phyloP scores from a whole-genome alignment of 441 rosid genomes.

The Viola pubescens region DNA sequence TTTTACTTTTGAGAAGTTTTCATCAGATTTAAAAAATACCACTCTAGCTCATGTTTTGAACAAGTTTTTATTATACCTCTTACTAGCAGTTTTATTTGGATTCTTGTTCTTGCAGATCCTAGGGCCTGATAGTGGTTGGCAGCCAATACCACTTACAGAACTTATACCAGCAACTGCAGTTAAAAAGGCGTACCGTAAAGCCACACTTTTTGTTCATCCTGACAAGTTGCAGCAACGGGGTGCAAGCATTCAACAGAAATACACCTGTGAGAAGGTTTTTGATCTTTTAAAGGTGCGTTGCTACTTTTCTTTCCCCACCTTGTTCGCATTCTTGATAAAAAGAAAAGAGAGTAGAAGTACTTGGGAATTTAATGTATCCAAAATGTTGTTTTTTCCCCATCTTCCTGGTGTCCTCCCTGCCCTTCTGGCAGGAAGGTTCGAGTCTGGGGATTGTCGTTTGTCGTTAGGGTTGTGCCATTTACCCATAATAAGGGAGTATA shows the following conservation, averaged over 20 bases:
- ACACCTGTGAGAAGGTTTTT: slow-evolving; percentile 88
- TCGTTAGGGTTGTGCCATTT: too few relatives aligned
- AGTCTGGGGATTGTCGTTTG: too few relatives aligned
- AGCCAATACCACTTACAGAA: slow-evolving; percentile 73
- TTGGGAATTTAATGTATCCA: too few relatives aligned
- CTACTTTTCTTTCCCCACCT: background rate
- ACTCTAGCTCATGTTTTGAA: too few relatives aligned
- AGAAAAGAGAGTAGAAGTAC: too few relatives aligned
- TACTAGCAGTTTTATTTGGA: background rate
- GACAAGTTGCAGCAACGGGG: slow-evolving; percentile 98
- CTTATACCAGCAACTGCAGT: slow-evolving; percentile 62
- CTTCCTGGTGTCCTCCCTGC: too few relatives aligned
- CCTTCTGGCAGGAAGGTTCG: too few relatives aligned
- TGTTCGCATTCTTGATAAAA: background rate
- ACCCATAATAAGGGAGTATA: too few relatives aligned
- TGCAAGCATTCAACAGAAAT: slow-evolving; percentile 83
- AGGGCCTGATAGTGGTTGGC: slow-evolving; percentile 92
- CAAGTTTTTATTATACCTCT: too few relatives aligned
- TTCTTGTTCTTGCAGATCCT: slow-evolving; percentile 53
- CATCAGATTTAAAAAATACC: too few relatives aligned
- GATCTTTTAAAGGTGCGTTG: slow-evolving; percentile 84
- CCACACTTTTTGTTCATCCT: slow-evolving; percentile 89
- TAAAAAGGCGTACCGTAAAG: slow-evolving; percentile 88
- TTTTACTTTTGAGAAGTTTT: too few relatives aligned
- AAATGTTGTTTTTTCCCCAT: too few relatives aligned